A percentile compares a stretch with the other conserved stretches of the same genome.
Evolutionary conservation across 768 basidiomycete species (phyloP).

Genomic region (Suillus plorans): DNA sequence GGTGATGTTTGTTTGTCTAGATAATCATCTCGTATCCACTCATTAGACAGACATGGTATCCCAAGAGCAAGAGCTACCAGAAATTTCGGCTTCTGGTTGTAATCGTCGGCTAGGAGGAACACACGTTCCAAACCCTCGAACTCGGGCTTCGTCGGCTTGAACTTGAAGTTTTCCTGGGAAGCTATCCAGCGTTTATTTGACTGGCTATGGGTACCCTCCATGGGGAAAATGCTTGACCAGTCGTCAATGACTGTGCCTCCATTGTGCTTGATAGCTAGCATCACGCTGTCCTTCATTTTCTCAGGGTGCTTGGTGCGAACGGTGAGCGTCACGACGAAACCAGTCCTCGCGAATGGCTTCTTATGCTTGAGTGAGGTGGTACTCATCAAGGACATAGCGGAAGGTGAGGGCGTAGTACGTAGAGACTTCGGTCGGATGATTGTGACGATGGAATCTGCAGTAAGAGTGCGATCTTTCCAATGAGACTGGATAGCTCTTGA

Average conservation of each 20-base stretch:
- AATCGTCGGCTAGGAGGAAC: constrained; percentile 67
- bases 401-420: constrained; percentile 47
- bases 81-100: constrained; percentile 74
- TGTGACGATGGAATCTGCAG: constrained; percentile 42
- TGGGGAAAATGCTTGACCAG: constrained; percentile 52
- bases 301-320: constrained; percentile 35
- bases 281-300: constrained; percentile 43
- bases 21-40: constrained; percentile 49
- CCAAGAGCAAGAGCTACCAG: constrained; percentile 82
- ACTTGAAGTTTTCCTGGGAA: constrained; percentile 44
- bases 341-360: constrained; percentile 47
- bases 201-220: constrained; percentile 50
- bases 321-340: constrained; percentile 58
- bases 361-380: constrained; percentile 34
- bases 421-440: constrained; percentile 35
- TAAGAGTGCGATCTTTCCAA: constrained; percentile 57
- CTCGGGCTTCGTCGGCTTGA: constrained; percentile 41
- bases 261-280: constrained; percentile 42
- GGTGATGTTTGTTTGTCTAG: constrained; percentile 29
- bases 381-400: constrained; percentile 43
- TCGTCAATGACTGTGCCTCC: constrained; percentile 67
- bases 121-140: constrained; percentile 37
- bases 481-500: constrained; percentile 46
- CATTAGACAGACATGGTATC: constrained; percentile 71
- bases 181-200: constrained; percentile 55